A percentile compares a stretch with the other conserved stretches of the same genome.
Evolutionary conservation across 2,329 filamentous ascomycete species (phyloP).

Genomic region (Pyrenochaeta sp.): DNA sequence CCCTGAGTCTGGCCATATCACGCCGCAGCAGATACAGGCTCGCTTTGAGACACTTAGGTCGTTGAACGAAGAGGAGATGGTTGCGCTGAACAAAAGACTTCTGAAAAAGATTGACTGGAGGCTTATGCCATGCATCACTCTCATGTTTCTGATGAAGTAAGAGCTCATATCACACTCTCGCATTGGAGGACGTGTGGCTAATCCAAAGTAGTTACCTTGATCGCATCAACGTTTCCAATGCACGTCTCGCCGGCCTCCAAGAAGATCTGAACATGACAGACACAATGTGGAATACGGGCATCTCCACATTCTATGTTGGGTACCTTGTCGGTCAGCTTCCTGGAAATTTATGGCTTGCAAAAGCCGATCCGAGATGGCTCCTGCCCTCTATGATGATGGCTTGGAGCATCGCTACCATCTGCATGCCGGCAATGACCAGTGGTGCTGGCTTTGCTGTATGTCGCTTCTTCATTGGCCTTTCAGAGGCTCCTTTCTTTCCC

Average conservation of each 20-base stretch:
- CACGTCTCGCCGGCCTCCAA: conserved; percentile 50
- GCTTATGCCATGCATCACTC: conserved; percentile 40
- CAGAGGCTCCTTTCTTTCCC: conserved; percentile 51
- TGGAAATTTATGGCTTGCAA: conserved; percentile 57
- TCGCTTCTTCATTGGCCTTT: conserved; percentile 49
- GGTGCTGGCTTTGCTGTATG: conserved; percentile 47
- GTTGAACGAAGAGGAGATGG: conserved; percentile 35
- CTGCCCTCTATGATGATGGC: conserved; percentile 53
- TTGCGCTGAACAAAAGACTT: conserved; percentile 37
- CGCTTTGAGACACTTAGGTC: conserved; percentile 35
- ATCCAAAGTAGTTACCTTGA: conserved; percentile 49
- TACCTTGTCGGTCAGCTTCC: conserved; percentile 59
- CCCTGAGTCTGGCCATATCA: conserved; percentile 20
- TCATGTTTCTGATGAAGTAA: conserved; percentile 45
- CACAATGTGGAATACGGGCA: conserved; percentile 51
- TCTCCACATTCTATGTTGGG: conserved; percentile 57
- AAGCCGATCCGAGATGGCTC: conserved; percentile 45
- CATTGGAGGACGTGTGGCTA: background rate
- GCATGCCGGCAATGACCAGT: conserved; percentile 54
- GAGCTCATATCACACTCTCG: background rate
- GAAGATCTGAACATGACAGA: conserved; percentile 42
- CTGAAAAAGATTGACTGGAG: conserved; percentile 39
- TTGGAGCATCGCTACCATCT: conserved; percentile 55
- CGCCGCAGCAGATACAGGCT: conserved; percentile 37
- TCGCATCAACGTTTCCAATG: conserved; percentile 52